Base-by-base conservation (phyloP, 352 stramenopile genomes). In the Phytophthora hybrid region DNA sequence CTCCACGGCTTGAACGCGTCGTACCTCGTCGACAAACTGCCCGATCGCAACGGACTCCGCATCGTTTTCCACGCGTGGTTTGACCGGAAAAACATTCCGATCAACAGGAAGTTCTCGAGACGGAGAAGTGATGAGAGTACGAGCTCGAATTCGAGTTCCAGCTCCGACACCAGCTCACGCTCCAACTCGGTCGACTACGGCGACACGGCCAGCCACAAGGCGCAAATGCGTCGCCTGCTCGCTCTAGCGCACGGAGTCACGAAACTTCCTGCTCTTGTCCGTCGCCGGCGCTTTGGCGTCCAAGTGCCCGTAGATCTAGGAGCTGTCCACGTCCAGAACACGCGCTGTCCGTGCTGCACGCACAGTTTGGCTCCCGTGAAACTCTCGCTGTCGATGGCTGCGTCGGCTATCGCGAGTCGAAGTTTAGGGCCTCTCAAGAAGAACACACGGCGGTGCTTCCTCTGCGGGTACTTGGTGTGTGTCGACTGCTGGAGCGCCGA, bases 31-130 rank as follows among this genome's bases (percentile, higher is more conserved):
- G 63, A 80, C 21, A 31, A 61, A 29, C 60, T 81, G 14, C 77
- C 77, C 0, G 44, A 61, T 11, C 55, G 47, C 6, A 66, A 60
- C 14, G 68, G 59, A 8, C 70, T 83, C 16, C 74, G 66, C 7
- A 59, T 83, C 8, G 73, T 83, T 18, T 79, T 81, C 34, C 73
- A 75, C 41, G 58, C 65, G 5, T 69, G 55, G 56, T 63, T 78
- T n/a, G 71, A 74, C 18, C 32, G 39, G 37, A 8, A 10, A 0
- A 37, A 55, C 10, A 14, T 32, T 4, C 13, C 21, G 26, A n/a
- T 37, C 51, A 47, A 2, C 18, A 21, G 37, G 5, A 62, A 7
- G 13, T 18, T 29, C 23, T 23, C n/a, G 4, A 23, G 31, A 13
- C 44, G 64, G 9, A 53, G 21, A 10, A 63, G 57, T 21, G 49